Evolutionary conservation across 2,329 filamentous ascomycete species (phyloP), one percentile per base, ranked within the genome.

Genomic region (Colletotrichum sp.): DNA sequence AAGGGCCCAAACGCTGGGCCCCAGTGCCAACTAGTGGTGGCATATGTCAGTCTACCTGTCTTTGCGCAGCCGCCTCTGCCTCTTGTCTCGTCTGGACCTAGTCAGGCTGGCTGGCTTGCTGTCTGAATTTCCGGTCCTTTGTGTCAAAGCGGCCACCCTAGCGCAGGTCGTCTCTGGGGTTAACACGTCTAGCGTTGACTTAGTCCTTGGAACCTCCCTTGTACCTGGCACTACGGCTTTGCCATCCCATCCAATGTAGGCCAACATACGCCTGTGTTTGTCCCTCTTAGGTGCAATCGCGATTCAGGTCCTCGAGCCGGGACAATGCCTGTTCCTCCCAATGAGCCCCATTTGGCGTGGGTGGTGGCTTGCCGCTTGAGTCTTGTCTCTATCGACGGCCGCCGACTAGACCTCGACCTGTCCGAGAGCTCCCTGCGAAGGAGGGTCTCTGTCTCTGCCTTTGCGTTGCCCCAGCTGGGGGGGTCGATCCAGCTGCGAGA

Each of bases 101-200:
- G 65, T 30, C 36, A 18, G 9, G 24, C 36, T 30, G 39, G 18
- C 64, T 55, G 39, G 39, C 28, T 52, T 67, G 39, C 39, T 24
- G 39, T 55, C 34, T 55, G 48, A 52, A 67, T 39, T 60, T 65
- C 61, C 61, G n/a, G 39, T 55, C 26, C 64, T 73, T 73, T 34
- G 70, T 75, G 73, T 75, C 73, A 68, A 75, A 75, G 70, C 73
- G 73, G 64, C 36, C 34, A 30, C 21, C 43, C 34, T 68, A 72
- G 63, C 55, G 63, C 39, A 39, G 15, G 61, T 34, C 55, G 63
- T 67, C 63, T 57, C 63, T 57, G 60, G 60, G 59, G 59, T 71
- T 43, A 71, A 65, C 26, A 32, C 15, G 43, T 65, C 67, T 74
- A 65, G 72, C 60, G 72, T 71, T 16, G 43, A 34, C 55, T 71